These are phyloP conservation scores for Nemania diffusa DNA, from an alignment of 2,329 filamentous ascomycete genomes.

Conservation along the genomic window DNA sequence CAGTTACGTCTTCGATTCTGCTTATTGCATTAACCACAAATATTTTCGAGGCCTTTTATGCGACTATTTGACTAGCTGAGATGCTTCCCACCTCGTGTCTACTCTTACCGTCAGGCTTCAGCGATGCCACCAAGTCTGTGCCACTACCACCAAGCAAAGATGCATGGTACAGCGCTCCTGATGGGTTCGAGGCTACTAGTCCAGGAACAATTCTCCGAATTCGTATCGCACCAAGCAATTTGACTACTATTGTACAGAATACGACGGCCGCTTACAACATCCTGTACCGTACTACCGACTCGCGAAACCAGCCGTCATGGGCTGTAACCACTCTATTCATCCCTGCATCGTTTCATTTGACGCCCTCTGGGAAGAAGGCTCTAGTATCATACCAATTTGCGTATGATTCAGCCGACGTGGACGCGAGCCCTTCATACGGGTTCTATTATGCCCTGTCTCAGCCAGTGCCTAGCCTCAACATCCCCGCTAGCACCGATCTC, in stretches of 20 bases:
- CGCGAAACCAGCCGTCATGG: slow-evolving; percentile 50
- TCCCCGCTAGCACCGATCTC: slow-evolving; percentile 39
- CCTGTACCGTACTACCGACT: slow-evolving; percentile 53
- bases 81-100: too few relatives aligned
- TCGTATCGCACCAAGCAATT: slow-evolving; percentile 43
- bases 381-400: slow-evolving; percentile 56
- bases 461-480: slow-evolving; percentile 21
- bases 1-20: too few relatives aligned
- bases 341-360: slow-evolving; percentile 8
- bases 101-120: too few relatives aligned
- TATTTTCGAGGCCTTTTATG: too few relatives aligned
- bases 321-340: slow-evolving; percentile 52
- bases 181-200: slow-evolving; percentile 41
- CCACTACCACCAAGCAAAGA: slow-evolving; percentile 46
- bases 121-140: slow-evolving; percentile 1
- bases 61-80: too few relatives aligned
- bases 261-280: slow-evolving; percentile 49
- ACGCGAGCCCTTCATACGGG: slow-evolving; percentile 52
- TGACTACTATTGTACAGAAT: slow-evolving; percentile 29
- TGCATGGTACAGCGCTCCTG: slow-evolving; percentile 49
- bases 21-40: too few relatives aligned
- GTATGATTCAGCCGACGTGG: slow-evolving; percentile 52
- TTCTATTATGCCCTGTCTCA: slow-evolving; percentile 27
- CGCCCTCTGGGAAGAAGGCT: slow-evolving; percentile 22
- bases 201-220: slow-evolving; percentile 48